These are phyloP conservation scores for Aristolochia fimbriata DNA, from an alignment of 164 flowering plant genomes.

Conservation along the genomic window DNA sequence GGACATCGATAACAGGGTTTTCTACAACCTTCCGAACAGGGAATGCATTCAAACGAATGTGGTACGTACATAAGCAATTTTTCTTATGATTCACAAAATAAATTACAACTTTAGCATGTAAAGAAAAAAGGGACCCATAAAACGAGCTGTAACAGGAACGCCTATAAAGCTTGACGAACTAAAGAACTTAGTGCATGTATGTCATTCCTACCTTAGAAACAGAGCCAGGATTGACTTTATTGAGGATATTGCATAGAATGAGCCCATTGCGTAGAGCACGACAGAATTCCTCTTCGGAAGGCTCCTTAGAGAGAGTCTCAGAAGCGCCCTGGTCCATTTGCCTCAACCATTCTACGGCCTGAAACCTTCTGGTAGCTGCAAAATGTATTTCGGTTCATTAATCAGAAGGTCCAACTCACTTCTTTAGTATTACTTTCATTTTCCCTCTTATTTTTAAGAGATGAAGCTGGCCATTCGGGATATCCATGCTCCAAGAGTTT, in stretches of 20 bases:
- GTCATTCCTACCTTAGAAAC: slow-evolving; percentile 47
- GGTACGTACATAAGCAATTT: too few relatives aligned
- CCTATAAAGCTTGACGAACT: background rate
- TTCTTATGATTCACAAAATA: too few relatives aligned
- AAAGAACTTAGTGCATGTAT: background rate
- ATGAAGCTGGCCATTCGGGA: background rate
- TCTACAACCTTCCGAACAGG: slow-evolving; percentile 60
- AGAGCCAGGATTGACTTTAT: slow-evolving; percentile 84
- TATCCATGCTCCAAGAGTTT: background rate
- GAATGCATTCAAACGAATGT: background rate
- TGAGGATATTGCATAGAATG: slow-evolving; percentile 85
- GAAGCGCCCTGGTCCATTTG: slow-evolving; percentile 62
- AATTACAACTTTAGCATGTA: background rate
- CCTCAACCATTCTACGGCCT: slow-evolving; percentile 76
- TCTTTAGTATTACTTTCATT: background rate
- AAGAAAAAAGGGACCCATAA: background rate
- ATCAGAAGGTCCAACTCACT: background rate
- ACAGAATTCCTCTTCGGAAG: slow-evolving; percentile 74
- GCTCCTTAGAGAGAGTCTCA: slow-evolving; percentile 37
- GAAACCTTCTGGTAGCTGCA: slow-evolving; percentile 56
- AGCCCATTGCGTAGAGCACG: slow-evolving; percentile 77
- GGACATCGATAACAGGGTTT: slow-evolving; percentile 42
- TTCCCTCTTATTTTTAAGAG: background rate
- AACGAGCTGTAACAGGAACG: background rate
- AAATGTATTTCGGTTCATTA: background rate